These are phyloP conservation scores for Colletotrichum sp. DNA, from an alignment of 2,329 filamentous ascomycete genomes.

Conservation along the genomic window DNA sequence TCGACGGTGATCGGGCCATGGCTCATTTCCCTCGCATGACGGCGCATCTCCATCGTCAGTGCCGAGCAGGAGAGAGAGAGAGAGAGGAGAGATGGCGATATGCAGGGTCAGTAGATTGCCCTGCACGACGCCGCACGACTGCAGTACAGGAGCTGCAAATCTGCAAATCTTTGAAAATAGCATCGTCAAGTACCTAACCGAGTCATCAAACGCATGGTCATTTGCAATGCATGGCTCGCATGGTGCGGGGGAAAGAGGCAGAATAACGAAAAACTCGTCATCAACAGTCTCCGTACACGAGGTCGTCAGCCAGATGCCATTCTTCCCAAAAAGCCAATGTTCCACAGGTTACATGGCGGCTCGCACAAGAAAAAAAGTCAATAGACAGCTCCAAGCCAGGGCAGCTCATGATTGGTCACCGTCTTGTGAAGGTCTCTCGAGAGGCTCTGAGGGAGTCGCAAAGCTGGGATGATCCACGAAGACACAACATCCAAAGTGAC, in stretches of 20 bases:
- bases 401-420: neutral
- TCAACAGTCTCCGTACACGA: neutral
- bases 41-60: neutral
- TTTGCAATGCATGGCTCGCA: neutral
- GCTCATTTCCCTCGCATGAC: constrained; percentile 4
- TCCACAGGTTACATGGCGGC: constrained; percentile 8
- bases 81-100: neutral
- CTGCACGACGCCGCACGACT: neutral
- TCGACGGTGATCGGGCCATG: neutral
- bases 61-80: neutral
- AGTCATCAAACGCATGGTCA: neutral
- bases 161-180: neutral
- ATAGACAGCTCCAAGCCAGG: neutral
- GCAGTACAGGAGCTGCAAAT: neutral
- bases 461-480: constrained; percentile 15
- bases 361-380: constrained; percentile 7
- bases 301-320: neutral
- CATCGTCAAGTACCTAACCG: neutral
- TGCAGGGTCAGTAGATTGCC: neutral
- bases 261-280: neutral
- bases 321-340: neutral
- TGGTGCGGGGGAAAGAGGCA: neutral
- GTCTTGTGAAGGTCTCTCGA: neutral
- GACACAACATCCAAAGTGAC: neutral
- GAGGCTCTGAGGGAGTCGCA: neutral